These are phyloP conservation scores for Bryopsis sp. DNA, from an alignment of 139 green algal genomes.

Conservation along the genomic window DNA sequence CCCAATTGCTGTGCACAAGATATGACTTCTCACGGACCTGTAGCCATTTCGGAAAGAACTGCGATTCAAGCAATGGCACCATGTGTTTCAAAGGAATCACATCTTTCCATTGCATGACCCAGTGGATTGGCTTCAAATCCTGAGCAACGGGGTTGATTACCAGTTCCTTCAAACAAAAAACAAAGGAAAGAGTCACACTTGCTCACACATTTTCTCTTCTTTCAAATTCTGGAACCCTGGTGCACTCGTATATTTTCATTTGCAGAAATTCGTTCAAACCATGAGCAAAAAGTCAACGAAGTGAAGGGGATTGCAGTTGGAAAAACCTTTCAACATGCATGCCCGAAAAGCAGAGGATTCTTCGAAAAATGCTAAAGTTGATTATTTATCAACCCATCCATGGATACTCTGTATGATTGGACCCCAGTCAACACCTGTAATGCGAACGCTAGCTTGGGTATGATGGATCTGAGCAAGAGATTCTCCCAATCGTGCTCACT, in stretches of 20 bases:
- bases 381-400: too few relatives aligned
- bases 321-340: too few relatives aligned
- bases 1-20: neutral
- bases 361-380: too few relatives aligned
- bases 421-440: too few relatives aligned
- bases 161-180: conserved; percentile 36
- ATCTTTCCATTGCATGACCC: conserved; percentile 70
- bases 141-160: conserved; percentile 72
- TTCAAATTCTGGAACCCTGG: too few relatives aligned
- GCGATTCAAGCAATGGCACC: conserved; percentile 49
- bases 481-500: conserved; percentile 65
- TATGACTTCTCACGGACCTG: conserved; percentile 20
- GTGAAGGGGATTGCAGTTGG: too few relatives aligned
- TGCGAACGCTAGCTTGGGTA: conserved; percentile 76
- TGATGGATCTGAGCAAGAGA: conserved; percentile 61
- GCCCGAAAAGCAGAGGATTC: too few relatives aligned
- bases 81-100: conserved; percentile 47
- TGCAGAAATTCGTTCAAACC: too few relatives aligned
- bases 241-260: too few relatives aligned
- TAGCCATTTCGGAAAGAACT: conserved; percentile 49
- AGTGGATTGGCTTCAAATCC: conserved; percentile 69
- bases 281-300: too few relatives aligned
- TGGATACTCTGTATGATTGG: too few relatives aligned
- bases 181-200: conserved; percentile 3
- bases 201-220: too few relatives aligned